Conservation (phyloP, 2,329 filamentous ascomycete species). For the Phoma sp. region DNA sequence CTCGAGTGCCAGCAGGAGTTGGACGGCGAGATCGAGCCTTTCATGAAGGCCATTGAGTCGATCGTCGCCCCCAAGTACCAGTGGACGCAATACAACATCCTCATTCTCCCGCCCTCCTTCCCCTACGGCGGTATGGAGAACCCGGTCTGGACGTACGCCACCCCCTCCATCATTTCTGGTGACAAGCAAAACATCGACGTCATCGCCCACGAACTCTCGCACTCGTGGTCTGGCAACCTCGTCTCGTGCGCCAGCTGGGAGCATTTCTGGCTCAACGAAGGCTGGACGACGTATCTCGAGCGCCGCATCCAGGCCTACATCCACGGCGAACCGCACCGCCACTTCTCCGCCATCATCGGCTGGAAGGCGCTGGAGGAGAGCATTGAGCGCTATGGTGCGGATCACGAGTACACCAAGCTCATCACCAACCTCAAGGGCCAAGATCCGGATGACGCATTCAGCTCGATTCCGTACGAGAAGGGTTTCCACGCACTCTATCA, state of each 20-base stretch:
- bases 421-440: constrained; percentile 86
- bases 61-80: constrained; percentile 79
- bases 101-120: constrained; percentile 85
- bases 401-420: constrained; percentile 93
- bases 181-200: constrained; percentile 87
- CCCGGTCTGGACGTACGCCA: constrained; percentile 92
- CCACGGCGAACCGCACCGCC: constrained; percentile 83
- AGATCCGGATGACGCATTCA: constrained; percentile 96
- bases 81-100: constrained; percentile 94
- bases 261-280: constrained; percentile 75
- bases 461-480: constrained; percentile 91
- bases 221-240: constrained; percentile 88
- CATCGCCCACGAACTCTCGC: constrained; percentile 82
- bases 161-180: constrained; percentile 90
- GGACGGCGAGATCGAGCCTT: constrained; percentile 88
- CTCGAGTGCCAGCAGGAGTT: constrained; percentile 88
- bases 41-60: constrained; percentile 83
- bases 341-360: constrained; percentile 95
- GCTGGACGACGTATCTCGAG: constrained; percentile 96
- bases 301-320: constrained; percentile 78
- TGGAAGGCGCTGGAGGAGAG: constrained; percentile 89
- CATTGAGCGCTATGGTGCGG: constrained; percentile 76
- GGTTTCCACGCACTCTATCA: constrained; percentile 94
- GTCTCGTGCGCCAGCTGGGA: constrained; percentile 82
- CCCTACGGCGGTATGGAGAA: constrained; percentile 75